A percentile compares a stretch with the other conserved stretches of the same genome.
Evolutionary conservation across 2,329 filamentous ascomycete genomes (phyloP).

Genomic region (Paraphaeosphaeria minitans): DNA sequence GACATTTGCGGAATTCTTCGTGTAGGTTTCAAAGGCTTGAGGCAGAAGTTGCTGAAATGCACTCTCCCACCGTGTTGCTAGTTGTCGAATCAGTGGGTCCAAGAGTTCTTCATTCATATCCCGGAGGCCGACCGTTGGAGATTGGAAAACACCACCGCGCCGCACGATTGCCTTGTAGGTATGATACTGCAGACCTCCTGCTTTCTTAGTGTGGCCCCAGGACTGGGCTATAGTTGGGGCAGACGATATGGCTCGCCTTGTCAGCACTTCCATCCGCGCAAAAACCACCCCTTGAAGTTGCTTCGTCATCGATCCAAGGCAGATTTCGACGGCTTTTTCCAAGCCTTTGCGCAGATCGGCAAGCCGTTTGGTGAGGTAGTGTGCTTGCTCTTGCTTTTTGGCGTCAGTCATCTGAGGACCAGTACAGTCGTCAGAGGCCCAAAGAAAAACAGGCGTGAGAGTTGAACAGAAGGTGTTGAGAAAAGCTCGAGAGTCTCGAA

Average conservation of each 20-base stretch:
- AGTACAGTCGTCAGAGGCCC: constrained; percentile 53
- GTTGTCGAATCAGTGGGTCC: neutral
- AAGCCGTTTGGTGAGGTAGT: constrained; percentile 48
- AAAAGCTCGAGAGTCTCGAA: constrained; percentile 54
- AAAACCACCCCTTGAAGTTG: constrained; percentile 55
- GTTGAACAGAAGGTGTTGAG: constrained; percentile 56
- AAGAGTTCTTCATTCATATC: constrained; percentile 51
- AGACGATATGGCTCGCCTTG: constrained; percentile 47
- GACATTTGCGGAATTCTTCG: constrained; percentile 34
- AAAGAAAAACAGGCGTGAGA: constrained; percentile 61
- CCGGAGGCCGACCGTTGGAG: constrained; percentile 41
- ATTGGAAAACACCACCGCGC: constrained; percentile 55
- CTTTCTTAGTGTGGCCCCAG: constrained; percentile 46
- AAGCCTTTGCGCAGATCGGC: constrained; percentile 50
- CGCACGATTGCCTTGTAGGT: constrained; percentile 64
- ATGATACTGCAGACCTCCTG: constrained; percentile 56
- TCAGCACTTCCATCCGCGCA: constrained; percentile 49
- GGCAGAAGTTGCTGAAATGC: constrained; percentile 52
- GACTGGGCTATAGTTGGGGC: constrained; percentile 39
- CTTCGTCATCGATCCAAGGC: constrained; percentile 47
- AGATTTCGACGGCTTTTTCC: constrained; percentile 47
- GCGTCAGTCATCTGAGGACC: constrained; percentile 49
- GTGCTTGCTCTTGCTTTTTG: constrained; percentile 47
- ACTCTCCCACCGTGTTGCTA: constrained; percentile 51
- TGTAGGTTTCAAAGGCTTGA: constrained; percentile 46